Evolutionary conservation across 1,284 basidiomycete species (phyloP), one percentile per base, ranked within the genome.

Genomic region (Cutaneotrichosporon cutaneum): DNA sequence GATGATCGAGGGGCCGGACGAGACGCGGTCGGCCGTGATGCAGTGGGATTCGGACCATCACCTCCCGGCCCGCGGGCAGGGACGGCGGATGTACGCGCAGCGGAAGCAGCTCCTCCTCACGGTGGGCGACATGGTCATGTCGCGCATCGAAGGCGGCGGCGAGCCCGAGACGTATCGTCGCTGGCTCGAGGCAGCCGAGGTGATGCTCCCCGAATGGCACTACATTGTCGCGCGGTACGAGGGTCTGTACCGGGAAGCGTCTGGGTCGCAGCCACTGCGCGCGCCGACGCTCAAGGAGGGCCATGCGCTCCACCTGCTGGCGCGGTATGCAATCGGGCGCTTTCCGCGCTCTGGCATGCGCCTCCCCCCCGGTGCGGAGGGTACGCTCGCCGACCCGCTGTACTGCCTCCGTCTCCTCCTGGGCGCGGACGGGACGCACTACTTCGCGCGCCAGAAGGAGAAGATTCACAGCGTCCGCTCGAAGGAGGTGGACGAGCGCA

Each of bases 91-190:
- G 27, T 16, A 51, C 48, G 18, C 27, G 14, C 48, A 51, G 18
- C 48, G 48, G 13, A 51, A 51, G 26, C 24, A 22, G 22, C 33
- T 54, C 24, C 33, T 54, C 52, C 52, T 54, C 21, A 18, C 52
- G 1, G 33, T 21, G 11, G 32, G 52, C 22, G 52, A 54, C 24
- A 21, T 54, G 21, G 35, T 24, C 21, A 35, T 54, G 33, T 11
- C 52, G 1, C 52, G 24, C 22, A 14, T 54, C 22, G 52, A 54
- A 24, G 21, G 52, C 14, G 33, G 18, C 7, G n/a, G n/a, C 21
- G 33, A 39, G 11, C 13, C 21, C 21, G 35, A 11, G 16, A 9
- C 21, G 22, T 16, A 36, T 27, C 21, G 8, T 6, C 35, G 52
- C 9, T 39, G 52, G 33, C 33, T 36, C 33, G 52, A 35, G 3